Evolutionary conservation across 192 early-diverging fungal species (phyloP), one percentile per base, ranked within the genome.

Genomic region (Mortierella antarctica): DNA sequence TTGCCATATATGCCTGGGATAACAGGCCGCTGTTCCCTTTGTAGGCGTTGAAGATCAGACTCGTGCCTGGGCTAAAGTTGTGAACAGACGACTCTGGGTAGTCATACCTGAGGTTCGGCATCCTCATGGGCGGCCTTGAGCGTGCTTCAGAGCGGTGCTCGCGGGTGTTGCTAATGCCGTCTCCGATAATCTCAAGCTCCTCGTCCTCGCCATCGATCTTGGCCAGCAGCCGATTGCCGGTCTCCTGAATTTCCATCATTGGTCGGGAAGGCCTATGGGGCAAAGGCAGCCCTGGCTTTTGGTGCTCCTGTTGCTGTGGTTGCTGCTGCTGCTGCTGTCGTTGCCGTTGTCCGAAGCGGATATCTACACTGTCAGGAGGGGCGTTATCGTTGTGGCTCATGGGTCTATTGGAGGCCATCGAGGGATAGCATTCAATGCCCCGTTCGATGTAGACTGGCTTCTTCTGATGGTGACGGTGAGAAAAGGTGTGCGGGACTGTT

Each of bases 1-100:
- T 8, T 9, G 57, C 39, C 31, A 67, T 39, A 41, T 71, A 71
- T 0, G 75, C 64, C 39, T 62, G 75, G 11, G 63, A 41, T n/a
- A 79, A 44, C 5, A 71, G 31, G 12, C 5, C 45, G 12, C 42
- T 11, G 31, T 79, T 68, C 2, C 68, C 75, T 45, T 45, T 39
- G 46, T 63, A 80, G 49, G 77, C 70, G 39, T 80, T 80, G 55
- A 80, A 80, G 40, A 72, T 41, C 20, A 72, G 15, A 18, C 77
- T 80, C 14, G 77, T 80, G 17, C 77, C 77, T 15, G 77, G 77
- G 52, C 77, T 80, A 45, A 67, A 80, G 65, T 72, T 80, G 8
- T 72, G 65, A 17, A 46, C 77, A 23, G 65, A 55, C 10, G 70
- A 14, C n/a, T 71, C 59, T 47, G 70, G 70, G 42, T 21, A 44